Base-by-base conservation (phyloP, 352 stramenopile genomes). In the Pythium plurisporium region DNA sequence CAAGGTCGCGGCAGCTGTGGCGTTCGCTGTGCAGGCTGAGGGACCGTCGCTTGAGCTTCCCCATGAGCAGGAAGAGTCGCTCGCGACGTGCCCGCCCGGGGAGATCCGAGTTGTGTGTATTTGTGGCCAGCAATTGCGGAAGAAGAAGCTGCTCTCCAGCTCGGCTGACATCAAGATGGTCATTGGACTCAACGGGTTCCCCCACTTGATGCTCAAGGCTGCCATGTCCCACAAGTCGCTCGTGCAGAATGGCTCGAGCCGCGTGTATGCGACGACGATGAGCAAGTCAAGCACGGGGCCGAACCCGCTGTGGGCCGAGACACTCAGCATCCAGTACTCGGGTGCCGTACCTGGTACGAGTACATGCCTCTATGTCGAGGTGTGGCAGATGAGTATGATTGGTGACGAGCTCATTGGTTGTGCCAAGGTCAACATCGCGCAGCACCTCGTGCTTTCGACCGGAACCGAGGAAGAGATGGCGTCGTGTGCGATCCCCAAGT, bases 51-150 rank as follows among this genome's bases (percentile, higher is more conserved):
- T 89, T 23, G 74, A 78, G 49, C 59, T 91, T 0, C 76, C 78
- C 0, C 72, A 86, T 46, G 79, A 94, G 20, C 76, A 84, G 12
- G 84, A 90, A 49, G 59, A 62, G 15, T 77, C 69, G 20, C 59
- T 74, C 23, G 75, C 64, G 25, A 86, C 78, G 29, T 92, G 80
- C 73, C 84, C 84, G 29, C 82, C 84, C 2, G 84, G 84, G 8
- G 81, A 88, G 61, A 75, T 94, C 59, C 82, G 82, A 31, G 82
- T 94, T 40, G 82, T 92, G 46, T 92, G 82, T 49, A 87, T 92
- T 26, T 78, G 73, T 11, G 84, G 76, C 5, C 71, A 86, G 44
- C 71, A 65, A 53, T 65, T 85, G 50, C 62, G 73, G 67, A 55
- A 74, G 40, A 74, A 77, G 65, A 76, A 86, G 58, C 55, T 69